Conservation (phyloP, 139 green algal species). For the Zygnema circumcarinatum region DNA sequence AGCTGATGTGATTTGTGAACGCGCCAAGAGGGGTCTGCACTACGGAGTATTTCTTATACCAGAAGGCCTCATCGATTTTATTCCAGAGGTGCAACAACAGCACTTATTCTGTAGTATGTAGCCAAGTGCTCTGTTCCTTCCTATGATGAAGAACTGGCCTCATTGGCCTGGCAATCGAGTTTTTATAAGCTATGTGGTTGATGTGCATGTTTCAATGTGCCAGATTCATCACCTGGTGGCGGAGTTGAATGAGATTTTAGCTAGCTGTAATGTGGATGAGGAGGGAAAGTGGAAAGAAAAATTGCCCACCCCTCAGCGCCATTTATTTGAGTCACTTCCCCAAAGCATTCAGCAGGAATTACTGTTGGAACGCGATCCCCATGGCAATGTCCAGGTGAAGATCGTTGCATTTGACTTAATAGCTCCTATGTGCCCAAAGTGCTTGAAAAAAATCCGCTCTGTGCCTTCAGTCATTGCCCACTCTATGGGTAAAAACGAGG, state of each 20-base stretch:
- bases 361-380: slow-evolving; percentile 72
- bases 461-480: no score
- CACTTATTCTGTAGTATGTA: background rate
- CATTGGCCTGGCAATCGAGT: no score
- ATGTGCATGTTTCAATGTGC: no score
- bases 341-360: slow-evolving; percentile 64
- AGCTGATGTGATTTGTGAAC: slow-evolving; percentile 65
- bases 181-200: no score
- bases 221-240: slow-evolving; percentile 58
- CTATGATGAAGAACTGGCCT: no score
- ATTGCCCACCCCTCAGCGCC: slow-evolving; percentile 14
- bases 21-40: slow-evolving; percentile 59
- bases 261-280: slow-evolving; percentile 13
- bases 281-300: slow-evolving; percentile 53
- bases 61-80: slow-evolving; percentile 73
- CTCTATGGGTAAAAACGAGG: no score
- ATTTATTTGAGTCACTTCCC: slow-evolving; percentile 65
- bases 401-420: no score
- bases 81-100: slow-evolving; percentile 61
- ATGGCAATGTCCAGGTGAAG: slow-evolving; percentile 70
- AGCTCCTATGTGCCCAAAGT: no score
- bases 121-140: no score
- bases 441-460: no score
- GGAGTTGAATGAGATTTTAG: slow-evolving; percentile 63
- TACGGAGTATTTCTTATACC: slow-evolving; percentile 76